These are phyloP conservation scores for Schrenkiella parvula DNA, from an alignment of 345 rosid genomes.

Conservation along the genomic window DNA sequence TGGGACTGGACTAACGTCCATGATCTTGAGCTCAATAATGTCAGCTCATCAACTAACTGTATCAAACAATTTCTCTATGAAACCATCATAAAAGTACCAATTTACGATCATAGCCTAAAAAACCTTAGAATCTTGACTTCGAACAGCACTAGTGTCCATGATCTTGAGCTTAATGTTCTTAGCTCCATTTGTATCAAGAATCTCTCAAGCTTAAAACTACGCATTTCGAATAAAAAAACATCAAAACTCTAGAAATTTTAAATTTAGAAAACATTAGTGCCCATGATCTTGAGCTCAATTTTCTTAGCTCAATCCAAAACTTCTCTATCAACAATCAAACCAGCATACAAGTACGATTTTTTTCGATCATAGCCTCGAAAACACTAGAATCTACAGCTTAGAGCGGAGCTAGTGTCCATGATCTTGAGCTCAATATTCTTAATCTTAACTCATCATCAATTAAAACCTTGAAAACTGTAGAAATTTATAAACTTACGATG, in stretches of 20 bases:
- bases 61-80: background rate
- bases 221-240: no score
- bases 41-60: background rate
- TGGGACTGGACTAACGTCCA: background rate
- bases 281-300: no score
- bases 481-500: slow-evolving; percentile 46
- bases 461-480: background rate
- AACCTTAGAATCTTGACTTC: background rate
- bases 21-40: background rate
- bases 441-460: background rate
- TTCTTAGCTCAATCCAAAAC: no score
- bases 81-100: background rate
- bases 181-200: background rate
- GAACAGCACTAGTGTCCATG: background rate
- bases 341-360: background rate
- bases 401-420: background rate
- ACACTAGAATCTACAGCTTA: background rate
- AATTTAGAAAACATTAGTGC: no score
- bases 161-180: background rate
- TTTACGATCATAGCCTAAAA: background rate
- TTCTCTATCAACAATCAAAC: background rate
- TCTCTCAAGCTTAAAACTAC: no score
- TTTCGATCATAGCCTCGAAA: background rate
- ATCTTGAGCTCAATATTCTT: background rate
- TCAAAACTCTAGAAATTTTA: no score